phyloP scores from a whole-genome alignment of 2,329 filamentous ascomycete genomes.

The Sporothrix mexicana region DNA sequence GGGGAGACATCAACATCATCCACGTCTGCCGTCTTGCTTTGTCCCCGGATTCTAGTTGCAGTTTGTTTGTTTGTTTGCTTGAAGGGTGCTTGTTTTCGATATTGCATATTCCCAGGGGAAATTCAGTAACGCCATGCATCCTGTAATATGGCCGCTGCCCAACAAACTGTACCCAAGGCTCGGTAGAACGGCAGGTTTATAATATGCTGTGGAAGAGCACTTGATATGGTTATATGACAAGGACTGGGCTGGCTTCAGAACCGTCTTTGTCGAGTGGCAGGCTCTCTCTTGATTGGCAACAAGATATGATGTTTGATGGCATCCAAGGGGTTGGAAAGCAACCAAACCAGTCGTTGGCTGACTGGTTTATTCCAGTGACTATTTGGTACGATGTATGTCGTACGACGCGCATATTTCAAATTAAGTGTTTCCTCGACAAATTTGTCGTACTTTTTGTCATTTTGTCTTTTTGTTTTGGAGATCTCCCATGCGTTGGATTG shows the following conservation, averaged over 20 bases:
- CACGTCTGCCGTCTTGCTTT: neutral
- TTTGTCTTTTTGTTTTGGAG: neutral
- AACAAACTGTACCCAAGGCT: neutral
- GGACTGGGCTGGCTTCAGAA: neutral
- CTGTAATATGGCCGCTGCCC: no score
- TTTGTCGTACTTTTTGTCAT: no score
- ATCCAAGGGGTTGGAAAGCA: neutral
- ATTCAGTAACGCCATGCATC: no score
- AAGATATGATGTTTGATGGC: neutral
- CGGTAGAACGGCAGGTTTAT: neutral
- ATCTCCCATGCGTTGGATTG: conserved; percentile 18
- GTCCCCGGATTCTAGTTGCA: no score
- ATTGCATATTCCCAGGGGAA: no score
- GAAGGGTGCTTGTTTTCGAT: no score
- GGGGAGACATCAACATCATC: neutral
- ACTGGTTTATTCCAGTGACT: neutral
- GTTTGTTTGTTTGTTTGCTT: no score
- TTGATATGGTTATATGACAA: neutral
- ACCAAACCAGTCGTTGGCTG: neutral
- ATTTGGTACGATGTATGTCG: neutral
- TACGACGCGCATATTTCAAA: neutral
- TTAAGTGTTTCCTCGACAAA: neutral
- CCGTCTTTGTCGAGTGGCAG: neutral
- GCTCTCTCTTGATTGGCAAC: neutral
- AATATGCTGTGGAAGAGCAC: neutral